Base-by-base conservation (phyloP, 495 filamentous ascomycete species). In the Aspergillus sclerotiicarbonarius region DNA sequence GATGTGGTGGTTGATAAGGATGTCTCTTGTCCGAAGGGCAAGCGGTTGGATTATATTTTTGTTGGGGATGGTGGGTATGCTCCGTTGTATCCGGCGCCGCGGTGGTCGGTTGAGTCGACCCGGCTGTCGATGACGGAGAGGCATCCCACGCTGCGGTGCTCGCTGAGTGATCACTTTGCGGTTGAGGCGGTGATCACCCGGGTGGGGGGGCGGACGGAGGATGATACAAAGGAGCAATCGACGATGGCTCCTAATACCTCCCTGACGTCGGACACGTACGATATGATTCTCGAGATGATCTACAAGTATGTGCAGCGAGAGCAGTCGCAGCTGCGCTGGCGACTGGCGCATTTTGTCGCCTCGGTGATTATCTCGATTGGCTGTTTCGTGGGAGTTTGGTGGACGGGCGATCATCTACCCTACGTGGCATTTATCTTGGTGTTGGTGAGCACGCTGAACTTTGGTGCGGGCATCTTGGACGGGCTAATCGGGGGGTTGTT, bases 41-140 rank as follows among this genome's bases (percentile, higher is more conserved):
- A 96, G 69, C 77, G 94, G 18, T 80, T 98, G n/a, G 95, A 98
- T 72, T 98, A 98, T 73, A 89, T 98, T 60, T 98, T 98, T 67
- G 77, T 88, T 41, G 77, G 82, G 9, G 80, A 76, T 31, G 74
- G 74, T 15, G 67, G 69, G 29, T 71, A 70, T 56, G 49, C 67
- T 8, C 68, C 68, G 8, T 54, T 55, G 3, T 75, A 73, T 51
- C 69, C 70, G 13, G 49, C 67, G 4, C 53, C 69, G 1, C 69
- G 69, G 31, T 97, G 91, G 87, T 72, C 76, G 4, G 86, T 97
- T 56, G 79, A 86, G 54, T 73, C 78, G 8, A 84, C 81, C 9
- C 79, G 79, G 15, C 86, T 98, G 0, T 85, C 87, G 48, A 96
- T 98, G 89, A 89, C 85, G 52, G 79, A 87, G 63, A 79, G 89